phyloP scores from a whole-genome alignment of 768 basidiomycete genomes.

The Hygrophoropsis aurantiaca region DNA sequence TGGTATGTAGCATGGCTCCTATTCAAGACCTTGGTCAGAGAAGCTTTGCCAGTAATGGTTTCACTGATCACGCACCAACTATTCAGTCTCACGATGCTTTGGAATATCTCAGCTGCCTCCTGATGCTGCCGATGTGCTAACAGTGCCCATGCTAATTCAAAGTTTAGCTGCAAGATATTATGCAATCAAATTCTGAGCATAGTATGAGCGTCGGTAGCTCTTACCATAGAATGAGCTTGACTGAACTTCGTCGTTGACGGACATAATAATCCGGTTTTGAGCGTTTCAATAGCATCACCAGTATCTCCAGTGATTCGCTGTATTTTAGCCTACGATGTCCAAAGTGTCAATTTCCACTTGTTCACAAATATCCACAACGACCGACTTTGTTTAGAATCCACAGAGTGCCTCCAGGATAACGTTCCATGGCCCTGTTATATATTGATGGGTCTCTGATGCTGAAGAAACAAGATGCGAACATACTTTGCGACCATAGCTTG shows the following conservation, averaged over 20 bases:
- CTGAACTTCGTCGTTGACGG: slow-evolving; percentile 55
- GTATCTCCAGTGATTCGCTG: slow-evolving; percentile 69
- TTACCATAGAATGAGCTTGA: slow-evolving; percentile 72
- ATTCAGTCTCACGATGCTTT: slow-evolving; percentile 65
- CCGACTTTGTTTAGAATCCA: slow-evolving; percentile 73
- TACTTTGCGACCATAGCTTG: slow-evolving; percentile 63
- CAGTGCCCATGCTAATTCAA: slow-evolving; percentile 78
- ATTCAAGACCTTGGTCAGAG: background rate
- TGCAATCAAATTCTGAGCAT: background rate
- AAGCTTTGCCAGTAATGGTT: background rate
- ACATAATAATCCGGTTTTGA: slow-evolving; percentile 54
- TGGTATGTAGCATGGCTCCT: slow-evolving; percentile 83
- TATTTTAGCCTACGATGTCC: slow-evolving; percentile 75
- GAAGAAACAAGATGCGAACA: slow-evolving; percentile 16
- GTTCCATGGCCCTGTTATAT: slow-evolving; percentile 54
- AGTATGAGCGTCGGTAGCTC: slow-evolving; percentile 7
- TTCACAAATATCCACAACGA: background rate
- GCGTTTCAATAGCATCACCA: slow-evolving; percentile 60
- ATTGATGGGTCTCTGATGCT: too few relatives aligned
- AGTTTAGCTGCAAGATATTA: slow-evolving; percentile 51
- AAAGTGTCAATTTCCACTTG: too few relatives aligned
- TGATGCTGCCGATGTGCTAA: slow-evolving; percentile 62
- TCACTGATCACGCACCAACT: slow-evolving; percentile 57
- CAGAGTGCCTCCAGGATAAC: slow-evolving; percentile 66
- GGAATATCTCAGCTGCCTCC: slow-evolving; percentile 67